Conservation (phyloP, 1,284 basidiomycete genomes). For the Bondarzewia mesenterica region DNA sequence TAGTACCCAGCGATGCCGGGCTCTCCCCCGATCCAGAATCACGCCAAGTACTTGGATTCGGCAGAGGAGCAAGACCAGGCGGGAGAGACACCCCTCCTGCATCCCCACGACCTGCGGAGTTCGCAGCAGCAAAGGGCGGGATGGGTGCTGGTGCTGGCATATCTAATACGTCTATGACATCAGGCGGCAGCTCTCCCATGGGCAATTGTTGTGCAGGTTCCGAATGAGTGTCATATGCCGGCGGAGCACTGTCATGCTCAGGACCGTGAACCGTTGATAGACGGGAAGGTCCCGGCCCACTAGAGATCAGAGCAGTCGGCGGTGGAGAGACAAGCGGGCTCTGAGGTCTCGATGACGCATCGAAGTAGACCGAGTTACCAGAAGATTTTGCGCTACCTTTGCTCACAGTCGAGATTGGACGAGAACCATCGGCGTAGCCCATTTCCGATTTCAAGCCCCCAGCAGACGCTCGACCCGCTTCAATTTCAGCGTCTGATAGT, state of each 20-base stretch:
- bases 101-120: conserved; percentile 19
- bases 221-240: conserved; percentile 25
- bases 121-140: conserved; percentile 34
- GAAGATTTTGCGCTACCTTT: conserved; percentile 37
- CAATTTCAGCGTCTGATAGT: conserved; percentile 34
- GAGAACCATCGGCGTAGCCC: conserved; percentile 16
- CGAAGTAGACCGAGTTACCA: conserved; percentile 50
- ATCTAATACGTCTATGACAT: conserved; percentile 46
- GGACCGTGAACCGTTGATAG: conserved; percentile 32
- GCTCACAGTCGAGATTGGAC: conserved; percentile 51
- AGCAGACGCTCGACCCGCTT: conserved; percentile 25
- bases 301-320: conserved; percentile 22
- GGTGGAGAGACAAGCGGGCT: conserved; percentile 20
- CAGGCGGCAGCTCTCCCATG: conserved; percentile 14
- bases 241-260: conserved; percentile 21
- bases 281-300: conserved; percentile 23
- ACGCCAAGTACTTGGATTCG: conserved; percentile 33
- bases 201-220: conserved; percentile 9
- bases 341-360: conserved; percentile 30
- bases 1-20: conserved; percentile 16
- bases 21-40: conserved; percentile 25
- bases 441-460: conserved; percentile 11
- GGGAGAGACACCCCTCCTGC: conserved; percentile 29
- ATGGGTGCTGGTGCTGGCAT: conserved; percentile 48
- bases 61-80: conserved; percentile 36